These are phyloP conservation scores for Panicum virgatum DNA, from an alignment of 202 grass and related monocot genomes.

Conservation along the genomic window DNA sequence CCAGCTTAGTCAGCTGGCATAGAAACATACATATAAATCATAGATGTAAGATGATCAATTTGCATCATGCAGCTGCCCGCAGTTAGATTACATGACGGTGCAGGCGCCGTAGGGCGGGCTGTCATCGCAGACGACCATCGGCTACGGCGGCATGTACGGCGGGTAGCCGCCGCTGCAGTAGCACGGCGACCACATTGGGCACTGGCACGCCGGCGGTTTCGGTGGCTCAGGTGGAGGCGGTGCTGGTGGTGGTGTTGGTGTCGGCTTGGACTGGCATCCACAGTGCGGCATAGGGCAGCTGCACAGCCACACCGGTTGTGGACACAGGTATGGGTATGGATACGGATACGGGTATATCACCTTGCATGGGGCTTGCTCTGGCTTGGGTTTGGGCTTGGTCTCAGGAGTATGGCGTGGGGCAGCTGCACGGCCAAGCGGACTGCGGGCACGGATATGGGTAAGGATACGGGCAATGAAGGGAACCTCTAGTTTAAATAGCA, in stretches of 20 bases:
- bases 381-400: not conserved
- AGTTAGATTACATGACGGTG: conserved; percentile 41
- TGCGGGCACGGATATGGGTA: conserved; percentile 27
- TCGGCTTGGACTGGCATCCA: no score
- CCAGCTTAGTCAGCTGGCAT: not conserved
- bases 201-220: no score
- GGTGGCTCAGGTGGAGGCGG: no score
- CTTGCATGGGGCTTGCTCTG: conserved; percentile 4
- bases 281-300: no score
- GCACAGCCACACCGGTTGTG: no score
- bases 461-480: no score
- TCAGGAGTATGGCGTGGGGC: not conserved
- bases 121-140: conserved; percentile 39
- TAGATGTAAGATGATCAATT: not conserved
- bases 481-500: no score
- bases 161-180: no score
- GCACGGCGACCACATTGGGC: no score
- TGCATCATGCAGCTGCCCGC: not conserved
- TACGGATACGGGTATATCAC: not conserved
- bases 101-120: conserved; percentile 32
- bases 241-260: no score
- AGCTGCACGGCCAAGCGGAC: conserved; percentile 6
- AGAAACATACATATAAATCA: not conserved
- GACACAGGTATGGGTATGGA: conserved; percentile 9
- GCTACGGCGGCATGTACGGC: conserved; percentile 23